phyloP scores from a whole-genome alignment of 345 rosid species.

The Euphorbia peplus region DNA sequence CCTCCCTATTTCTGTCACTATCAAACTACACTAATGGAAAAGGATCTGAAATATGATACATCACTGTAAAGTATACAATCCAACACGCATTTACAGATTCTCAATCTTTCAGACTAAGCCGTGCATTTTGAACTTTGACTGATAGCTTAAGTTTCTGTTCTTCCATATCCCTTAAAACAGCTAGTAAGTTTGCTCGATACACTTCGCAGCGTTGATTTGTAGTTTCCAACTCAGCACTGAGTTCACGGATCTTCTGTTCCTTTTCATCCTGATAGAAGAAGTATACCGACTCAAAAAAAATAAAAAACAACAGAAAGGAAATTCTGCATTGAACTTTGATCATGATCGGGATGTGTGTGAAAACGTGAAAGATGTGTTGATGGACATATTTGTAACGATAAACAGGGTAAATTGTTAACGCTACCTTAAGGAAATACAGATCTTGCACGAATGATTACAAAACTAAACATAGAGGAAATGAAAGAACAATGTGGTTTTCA shows the following conservation, averaged over 20 bases:
- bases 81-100: neutral
- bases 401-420: neutral
- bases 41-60: neutral
- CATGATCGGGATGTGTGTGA: neutral
- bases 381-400: neutral
- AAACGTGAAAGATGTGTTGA: neutral
- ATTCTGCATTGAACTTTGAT: neutral
- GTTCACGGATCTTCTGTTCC: conserved; percentile 41
- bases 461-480: neutral
- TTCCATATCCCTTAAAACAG: conserved; percentile 49
- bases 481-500: neutral
- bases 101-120: conserved; percentile 46
- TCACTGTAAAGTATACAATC: neutral
- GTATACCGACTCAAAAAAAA: neutral
- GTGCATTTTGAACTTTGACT: conserved; percentile 44
- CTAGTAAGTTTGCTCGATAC: conserved; percentile 45
- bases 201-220: conserved; percentile 46
- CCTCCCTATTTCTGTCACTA: neutral
- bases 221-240: conserved; percentile 31
- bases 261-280: conserved; percentile 36
- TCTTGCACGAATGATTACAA: neutral
- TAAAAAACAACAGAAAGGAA: neutral
- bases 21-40: neutral
- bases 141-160: conserved; percentile 52
- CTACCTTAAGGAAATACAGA: neutral